These are phyloP conservation scores for Hirsutella rhossiliensis DNA, from an alignment of 2,329 filamentous ascomycete genomes.

Conservation along the genomic window DNA sequence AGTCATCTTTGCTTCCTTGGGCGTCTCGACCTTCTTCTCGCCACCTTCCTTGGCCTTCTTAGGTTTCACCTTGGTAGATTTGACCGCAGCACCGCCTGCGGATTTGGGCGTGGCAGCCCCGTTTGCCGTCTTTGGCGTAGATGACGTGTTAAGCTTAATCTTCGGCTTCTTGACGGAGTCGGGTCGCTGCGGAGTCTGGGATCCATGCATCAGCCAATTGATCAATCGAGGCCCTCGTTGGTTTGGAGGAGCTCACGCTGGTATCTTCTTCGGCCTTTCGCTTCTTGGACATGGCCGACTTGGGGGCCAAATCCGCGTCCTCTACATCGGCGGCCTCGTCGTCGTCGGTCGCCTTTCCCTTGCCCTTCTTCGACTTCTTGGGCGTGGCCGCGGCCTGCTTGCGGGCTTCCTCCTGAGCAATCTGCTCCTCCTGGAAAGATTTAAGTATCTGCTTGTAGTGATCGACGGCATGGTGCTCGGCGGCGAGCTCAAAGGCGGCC, in stretches of 20 bases:
- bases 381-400: conserved; percentile 26
- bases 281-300: conserved; percentile 56
- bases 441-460: conserved; percentile 75
- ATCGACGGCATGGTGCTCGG: conserved; percentile 63
- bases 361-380: conserved; percentile 31
- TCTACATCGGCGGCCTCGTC: conserved; percentile 50
- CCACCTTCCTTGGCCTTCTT: conserved; percentile 44
- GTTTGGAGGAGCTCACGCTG: conserved; percentile 24
- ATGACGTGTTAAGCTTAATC: conserved; percentile 52
- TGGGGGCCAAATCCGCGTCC: conserved; percentile 47
- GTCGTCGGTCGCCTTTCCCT: conserved; percentile 40
- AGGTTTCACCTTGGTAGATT: conserved; percentile 40
- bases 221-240: not conserved
- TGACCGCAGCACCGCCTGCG: conserved; percentile 41
- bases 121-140: conserved; percentile 58
- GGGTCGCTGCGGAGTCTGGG: conserved; percentile 42
- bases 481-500: conserved; percentile 68
- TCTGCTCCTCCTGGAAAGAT: conserved; percentile 54
- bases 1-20: conserved; percentile 45
- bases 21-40: conserved; percentile 41
- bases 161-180: conserved; percentile 58
- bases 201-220: not conserved
- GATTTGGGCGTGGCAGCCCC: conserved; percentile 44
- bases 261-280: conserved; percentile 77
- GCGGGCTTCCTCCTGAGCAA: conserved; percentile 40